Evolutionary conservation across 208 protist genomes (phyloP), one percentile per base, ranked within the genome.

Genomic region (Leishmania mexicana): DNA sequence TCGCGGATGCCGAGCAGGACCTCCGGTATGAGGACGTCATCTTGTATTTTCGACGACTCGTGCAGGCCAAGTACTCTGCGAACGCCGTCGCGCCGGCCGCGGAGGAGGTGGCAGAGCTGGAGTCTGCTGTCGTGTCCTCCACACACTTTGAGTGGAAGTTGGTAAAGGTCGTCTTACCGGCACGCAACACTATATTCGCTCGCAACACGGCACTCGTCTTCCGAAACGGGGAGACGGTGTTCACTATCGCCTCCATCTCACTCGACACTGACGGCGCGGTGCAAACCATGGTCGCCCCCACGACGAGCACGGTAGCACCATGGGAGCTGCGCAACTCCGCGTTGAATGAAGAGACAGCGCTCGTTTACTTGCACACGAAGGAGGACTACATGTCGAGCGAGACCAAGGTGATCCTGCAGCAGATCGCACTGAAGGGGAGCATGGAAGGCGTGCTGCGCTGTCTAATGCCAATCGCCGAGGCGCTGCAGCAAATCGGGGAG

Each of bases 21-120:
- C 75, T 97, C 64, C 88, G 86, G 38, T 94, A 94, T 85, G 76
- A 84, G 60, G 94, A 97, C 78, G 94, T 97, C 17, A 90, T 97
- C 42, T 70, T 86, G 3, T 93, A 89, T 45, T 84, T 97, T 28
- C 87, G 94, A 0, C 85, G 78, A 40, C 83, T 79, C n/a, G 90
- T 92, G 31, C 85, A 90, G 75, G 40, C 82, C 21, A 81, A 85
- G 76, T 94, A 94, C 81, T 81, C 83, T 17, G 73, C 60, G n/a
- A 73, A 6, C n/a, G 54, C 31, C 2, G 57, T 31, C 28, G 58
- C 19, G 35, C n/a, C 28, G 51, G 53, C 54, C 7, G 40, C 19
- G 60, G 75, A 73, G 35, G 35, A 80, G 2, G 45, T 62, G 38
- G 60, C 57, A 53, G 72, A 82, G 60, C 4, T 72, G n/a, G 71